Base-by-base conservation (phyloP, 495 filamentous ascomycete genomes). In the Venustampulla echinocandica region DNA sequence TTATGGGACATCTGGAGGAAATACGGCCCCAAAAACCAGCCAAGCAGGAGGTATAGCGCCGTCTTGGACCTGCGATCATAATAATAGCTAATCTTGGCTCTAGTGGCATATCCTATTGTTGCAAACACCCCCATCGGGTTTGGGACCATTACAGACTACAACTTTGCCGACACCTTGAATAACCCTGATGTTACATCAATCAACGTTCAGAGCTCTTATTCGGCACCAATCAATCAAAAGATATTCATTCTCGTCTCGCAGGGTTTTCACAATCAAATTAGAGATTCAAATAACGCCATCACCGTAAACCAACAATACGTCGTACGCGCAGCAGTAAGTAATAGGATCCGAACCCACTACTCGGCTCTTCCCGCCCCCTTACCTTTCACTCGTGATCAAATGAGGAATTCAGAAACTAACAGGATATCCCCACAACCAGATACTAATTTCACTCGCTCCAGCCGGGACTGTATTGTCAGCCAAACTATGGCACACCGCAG, bases 251-350 rank as follows among this genome's bases (percentile, higher is more conserved):
- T 55, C 15, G 42, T 43, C 1, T 50, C 47, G 21, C 20, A 42
- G 42, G 47, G 47, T 23, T 55, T 27, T 17, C 1, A 4, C 9
- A 24, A 37, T 14, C 17, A 20, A 2, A 40, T 5, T 33, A 24
- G 2, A 9, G 10, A 46, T 24, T 22, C 22, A 32, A 5, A 6
- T 10, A 17, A 10, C 37, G 18, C 7, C 37, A 11, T 11, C 11
- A 17, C 6, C 20, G 22, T 19, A 3, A 15, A 38, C n/a, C 39
- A 22, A 39, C 19, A 37, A 23, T 50, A 39, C 18, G 17, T 50
- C 17, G 37, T 55, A 20, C 46, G 47, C 24, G 46, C 43, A 15
- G 52, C 52, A n/a, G 52, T 55, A 50, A 50, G 52, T 42, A 15
- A 39, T 7, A 30, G 7, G 7, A 30, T 7, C 7, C 27, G 27